Base-by-base conservation (phyloP, 169 alveolate genomes). In the Cryptosporidium sp. region DNA sequence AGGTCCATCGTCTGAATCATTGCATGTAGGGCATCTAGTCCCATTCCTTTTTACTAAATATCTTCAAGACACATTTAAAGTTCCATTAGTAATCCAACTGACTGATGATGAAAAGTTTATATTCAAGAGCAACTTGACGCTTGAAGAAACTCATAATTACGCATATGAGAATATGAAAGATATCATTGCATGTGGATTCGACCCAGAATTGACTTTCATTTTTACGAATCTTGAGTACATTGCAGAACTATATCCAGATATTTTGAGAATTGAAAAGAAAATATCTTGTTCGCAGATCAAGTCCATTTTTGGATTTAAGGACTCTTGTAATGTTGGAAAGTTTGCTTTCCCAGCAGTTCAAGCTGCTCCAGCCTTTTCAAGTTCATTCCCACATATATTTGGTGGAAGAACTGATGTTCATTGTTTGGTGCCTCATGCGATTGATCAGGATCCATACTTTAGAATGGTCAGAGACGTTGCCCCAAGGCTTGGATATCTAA, bases 371-470 rank as follows among this genome's bases (percentile, higher is more conserved):
- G 95, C 99, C 18, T 96, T 97, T 92, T 96, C 98, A 69, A 96
- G 95, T 69, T 93, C 99, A 58, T 98, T 97, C 94, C 99, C 98
- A 16, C 96, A 95, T 42, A 95, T 97, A 35, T 97, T 97, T 72
- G 97, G 97, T n/a, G 92, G 93, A 48, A 91, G 95, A 58, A 95
- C 93, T 53, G 96, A 96, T 72, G 96, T 97, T 37, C 97, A 96
- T 16, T 97, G 99, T 85, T 94, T 97, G 42, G 96, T 97, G 16
- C 99, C 99, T 12, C 97, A 98, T 70, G 99, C 99, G 3, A 99
- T 99, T n/a, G 99, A 99, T 89, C 99, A 99, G 94, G 99, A 99
- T 85, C 99, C 99, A n/a, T 99, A 97, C 94, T 99, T 99, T 93
- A 92, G 99, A 92, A 94, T 98, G 95, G 97, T 99, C 7, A 94